Conservation (phyloP, 192 early-diverging fungal species). For the Entomortierella lignicola region DNA sequence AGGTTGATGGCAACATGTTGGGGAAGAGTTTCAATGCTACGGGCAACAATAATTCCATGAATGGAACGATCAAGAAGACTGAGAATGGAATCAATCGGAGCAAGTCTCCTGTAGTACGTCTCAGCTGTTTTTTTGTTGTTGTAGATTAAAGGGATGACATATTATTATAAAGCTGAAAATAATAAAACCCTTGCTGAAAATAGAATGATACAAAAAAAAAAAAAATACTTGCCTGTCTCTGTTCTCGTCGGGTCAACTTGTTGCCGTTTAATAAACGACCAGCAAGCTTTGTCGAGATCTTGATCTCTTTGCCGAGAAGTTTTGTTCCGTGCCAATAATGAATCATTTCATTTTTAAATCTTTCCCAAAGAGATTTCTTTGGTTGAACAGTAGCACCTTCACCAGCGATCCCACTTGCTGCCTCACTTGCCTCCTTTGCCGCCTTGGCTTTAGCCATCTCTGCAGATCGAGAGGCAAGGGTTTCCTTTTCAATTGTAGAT, state of each 20-base stretch:
- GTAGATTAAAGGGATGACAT: too few species aligned
- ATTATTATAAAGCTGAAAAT: too few species aligned
- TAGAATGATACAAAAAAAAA: not conserved
- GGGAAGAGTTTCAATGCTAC: slow-evolving; percentile 94
- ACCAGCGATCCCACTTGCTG: slow-evolving; percentile 31
- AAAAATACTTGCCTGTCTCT: slow-evolving; percentile 69
- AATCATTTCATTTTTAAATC: slow-evolving; percentile 88
- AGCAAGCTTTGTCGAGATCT: slow-evolving; percentile 85
- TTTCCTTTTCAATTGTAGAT: slow-evolving; percentile 50
- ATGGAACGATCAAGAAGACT: slow-evolving; percentile 92
- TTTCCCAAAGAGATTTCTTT: slow-evolving; percentile 78
- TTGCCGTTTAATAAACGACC: slow-evolving; percentile 82
- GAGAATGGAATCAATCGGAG: slow-evolving; percentile 91
- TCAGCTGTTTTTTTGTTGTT: slow-evolving; percentile 78
- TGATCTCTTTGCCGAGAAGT: slow-evolving; percentile 88
- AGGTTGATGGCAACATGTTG: slow-evolving; percentile 96
- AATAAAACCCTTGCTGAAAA: too few species aligned
- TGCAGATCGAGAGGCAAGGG: slow-evolving; percentile 45
- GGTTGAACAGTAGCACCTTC: slow-evolving; percentile 34
- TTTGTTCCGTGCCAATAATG: slow-evolving; percentile 97
- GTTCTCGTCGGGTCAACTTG: slow-evolving; percentile 88
- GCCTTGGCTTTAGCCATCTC: slow-evolving; percentile 56
- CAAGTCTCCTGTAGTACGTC: slow-evolving; percentile 88
- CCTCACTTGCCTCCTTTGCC: slow-evolving; percentile 39
- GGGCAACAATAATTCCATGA: slow-evolving; percentile 94